These are phyloP conservation scores for Trichophyton benhamiae DNA, from an alignment of 2,329 filamentous ascomycete genomes.

Conservation along the genomic window DNA sequence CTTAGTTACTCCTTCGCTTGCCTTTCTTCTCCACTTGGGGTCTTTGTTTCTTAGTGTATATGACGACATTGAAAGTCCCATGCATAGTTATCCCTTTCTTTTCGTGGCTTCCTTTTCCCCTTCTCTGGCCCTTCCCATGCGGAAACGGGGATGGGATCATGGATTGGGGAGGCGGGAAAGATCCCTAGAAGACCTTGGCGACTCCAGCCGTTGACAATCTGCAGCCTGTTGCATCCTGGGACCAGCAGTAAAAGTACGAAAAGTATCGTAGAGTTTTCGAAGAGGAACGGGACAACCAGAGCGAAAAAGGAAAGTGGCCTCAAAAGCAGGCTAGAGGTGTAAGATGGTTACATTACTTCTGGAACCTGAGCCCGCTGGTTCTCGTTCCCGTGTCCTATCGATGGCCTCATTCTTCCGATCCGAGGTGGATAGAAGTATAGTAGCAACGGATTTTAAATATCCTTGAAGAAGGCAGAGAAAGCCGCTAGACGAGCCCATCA, in stretches of 20 bases:
- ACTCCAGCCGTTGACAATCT: background rate
- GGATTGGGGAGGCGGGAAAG: conserved; percentile 4
- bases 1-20: background rate
- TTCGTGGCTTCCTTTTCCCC: background rate
- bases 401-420: background rate
- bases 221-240: background rate
- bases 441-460: background rate
- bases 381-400: background rate
- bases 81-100: no score
- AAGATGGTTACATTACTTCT: conserved; percentile 1
- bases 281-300: no score
- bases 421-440: background rate
- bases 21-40: background rate
- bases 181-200: conserved; percentile 3
- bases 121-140: background rate
- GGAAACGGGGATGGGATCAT: background rate
- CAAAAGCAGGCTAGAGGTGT: background rate
- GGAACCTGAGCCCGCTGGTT: background rate
- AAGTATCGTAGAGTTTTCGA: no score
- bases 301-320: background rate
- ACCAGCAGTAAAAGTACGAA: background rate
- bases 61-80: background rate
- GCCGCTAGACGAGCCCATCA: background rate
- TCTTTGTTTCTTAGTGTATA: background rate
- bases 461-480: background rate